Evolutionary conservation across 495 filamentous ascomycete species (phyloP).

Genomic region (Pseudotulostoma volvatum): DNA sequence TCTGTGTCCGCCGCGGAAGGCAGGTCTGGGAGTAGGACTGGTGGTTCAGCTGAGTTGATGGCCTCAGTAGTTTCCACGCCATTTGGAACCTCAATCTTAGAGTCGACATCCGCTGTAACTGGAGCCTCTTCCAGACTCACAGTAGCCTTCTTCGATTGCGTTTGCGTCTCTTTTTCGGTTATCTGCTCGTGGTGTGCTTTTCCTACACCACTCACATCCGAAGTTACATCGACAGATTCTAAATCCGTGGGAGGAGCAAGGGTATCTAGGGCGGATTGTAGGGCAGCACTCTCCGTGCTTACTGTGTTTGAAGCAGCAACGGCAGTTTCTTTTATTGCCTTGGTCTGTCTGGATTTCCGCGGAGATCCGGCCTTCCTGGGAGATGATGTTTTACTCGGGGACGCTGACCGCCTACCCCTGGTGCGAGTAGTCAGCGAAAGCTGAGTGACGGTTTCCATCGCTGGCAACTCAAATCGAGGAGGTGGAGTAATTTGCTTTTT

Average conservation of each 20-base stretch:
- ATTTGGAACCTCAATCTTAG: slow-evolving; percentile 34
- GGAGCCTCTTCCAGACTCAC: slow-evolving; percentile 32
- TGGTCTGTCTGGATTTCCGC: slow-evolving; percentile 53
- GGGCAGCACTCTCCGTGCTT: slow-evolving; percentile 25
- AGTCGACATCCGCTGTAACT: slow-evolving; percentile 52
- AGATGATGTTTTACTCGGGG: slow-evolving; percentile 35
- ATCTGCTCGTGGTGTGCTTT: slow-evolving; percentile 12
- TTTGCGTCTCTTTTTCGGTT: slow-evolving; percentile 7
- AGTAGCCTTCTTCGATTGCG: slow-evolving; percentile 11
- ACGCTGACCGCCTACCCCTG: slow-evolving; percentile 38
- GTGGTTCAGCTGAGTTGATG: slow-evolving; percentile 64
- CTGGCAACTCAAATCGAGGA: slow-evolving; percentile 44
- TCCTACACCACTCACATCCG: slow-evolving; percentile 16
- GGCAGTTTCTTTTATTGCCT: slow-evolving; percentile 35
- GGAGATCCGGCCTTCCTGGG: slow-evolving; percentile 42
- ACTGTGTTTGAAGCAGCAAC: slow-evolving; percentile 30
- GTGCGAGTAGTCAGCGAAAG: slow-evolving; percentile 21
- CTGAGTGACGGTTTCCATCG: slow-evolving; percentile 25
- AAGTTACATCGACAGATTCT: slow-evolving; percentile 13
- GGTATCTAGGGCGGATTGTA: slow-evolving; percentile 34
- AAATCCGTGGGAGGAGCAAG: slow-evolving; percentile 20
- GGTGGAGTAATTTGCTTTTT: slow-evolving; percentile 56
- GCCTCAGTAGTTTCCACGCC: slow-evolving; percentile 54
- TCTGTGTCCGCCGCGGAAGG: slow-evolving; percentile 58
- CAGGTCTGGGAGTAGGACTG: slow-evolving; percentile 46